Evolutionary conservation across 148 eudicot genomes (phyloP).

Genomic region (Mesembryanthemum crystallinum): DNA sequence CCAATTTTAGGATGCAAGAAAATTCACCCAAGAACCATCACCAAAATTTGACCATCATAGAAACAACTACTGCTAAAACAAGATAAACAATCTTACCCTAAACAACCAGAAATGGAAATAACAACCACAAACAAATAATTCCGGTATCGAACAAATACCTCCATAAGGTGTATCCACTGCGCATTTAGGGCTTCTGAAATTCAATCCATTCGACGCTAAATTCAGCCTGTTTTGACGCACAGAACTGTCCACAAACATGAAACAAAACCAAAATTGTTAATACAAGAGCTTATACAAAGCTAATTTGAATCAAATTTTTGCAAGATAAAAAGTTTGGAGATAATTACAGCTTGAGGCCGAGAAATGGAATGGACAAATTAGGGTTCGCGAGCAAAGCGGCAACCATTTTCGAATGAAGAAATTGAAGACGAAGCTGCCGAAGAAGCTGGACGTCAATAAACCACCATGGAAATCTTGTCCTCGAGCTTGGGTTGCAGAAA

Average conservation of each 20-base stretch:
- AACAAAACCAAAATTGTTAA: background rate
- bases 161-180: conserved; percentile 54
- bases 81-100: background rate
- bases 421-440: background rate
- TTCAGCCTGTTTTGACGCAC: conserved; percentile 34
- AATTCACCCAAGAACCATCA: no score
- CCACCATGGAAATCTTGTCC: conserved; percentile 17
- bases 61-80: no score
- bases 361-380: conserved; percentile 42
- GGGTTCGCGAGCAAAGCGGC: conserved; percentile 52
- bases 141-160: conserved; percentile 42
- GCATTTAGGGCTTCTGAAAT: conserved; percentile 41
- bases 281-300: background rate
- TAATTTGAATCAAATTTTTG: background rate
- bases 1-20: no score
- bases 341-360: conserved; percentile 49
- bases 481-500: no score
- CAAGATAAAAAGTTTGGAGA: conserved; percentile 9
- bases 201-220: conserved; percentile 18
- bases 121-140: background rate
- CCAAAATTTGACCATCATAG: no score
- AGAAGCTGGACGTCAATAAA: background rate
- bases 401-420: conserved; percentile 36
- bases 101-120: background rate
- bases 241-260: conserved; percentile 31